Evolutionary conservation across 176 grass and related monocot genomes (phyloP).

Genomic region (Oryza rufipogon): DNA sequence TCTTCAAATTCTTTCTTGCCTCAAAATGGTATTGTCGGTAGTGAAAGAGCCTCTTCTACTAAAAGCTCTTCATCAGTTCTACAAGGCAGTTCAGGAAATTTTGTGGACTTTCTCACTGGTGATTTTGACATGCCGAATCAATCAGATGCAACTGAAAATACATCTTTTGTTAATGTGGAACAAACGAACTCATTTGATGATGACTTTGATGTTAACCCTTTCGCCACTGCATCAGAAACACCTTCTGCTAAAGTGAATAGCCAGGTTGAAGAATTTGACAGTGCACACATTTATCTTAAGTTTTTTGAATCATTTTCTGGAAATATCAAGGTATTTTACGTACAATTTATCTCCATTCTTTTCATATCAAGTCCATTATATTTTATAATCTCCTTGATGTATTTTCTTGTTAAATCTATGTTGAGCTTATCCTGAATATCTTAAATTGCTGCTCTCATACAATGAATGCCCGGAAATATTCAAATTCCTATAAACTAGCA

Average conservation of each 20-base stretch:
- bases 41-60: conserved; percentile 35
- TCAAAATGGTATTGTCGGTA: conserved; percentile 46
- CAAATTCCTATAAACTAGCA: conserved; percentile 22
- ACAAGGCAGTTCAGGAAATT: conserved; percentile 52
- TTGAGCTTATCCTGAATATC: conserved; percentile 20
- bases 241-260: conserved; percentile 48
- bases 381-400: conserved; percentile 27
- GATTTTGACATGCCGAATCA: conserved; percentile 57
- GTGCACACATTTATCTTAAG: conserved; percentile 62
- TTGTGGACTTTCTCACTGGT: conserved; percentile 89
- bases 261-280: conserved; percentile 55
- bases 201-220: conserved; percentile 74
- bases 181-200: conserved; percentile 46
- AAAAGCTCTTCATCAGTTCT: conserved; percentile 48
- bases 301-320: conserved; percentile 66
- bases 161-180: conserved; percentile 47
- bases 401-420: not conserved
- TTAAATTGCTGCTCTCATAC: conserved; percentile 2
- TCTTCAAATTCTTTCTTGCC: conserved; percentile 52
- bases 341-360: conserved; percentile 16
- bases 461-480: conserved; percentile 19
- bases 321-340: conserved; percentile 63
- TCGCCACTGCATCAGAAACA: conserved; percentile 52
- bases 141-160: conserved; percentile 47
- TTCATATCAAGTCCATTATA: conserved; percentile 30